These are phyloP conservation scores for Coemansia sp. DNA, from an alignment of 192 early-diverging fungal genomes.

Conservation along the genomic window DNA sequence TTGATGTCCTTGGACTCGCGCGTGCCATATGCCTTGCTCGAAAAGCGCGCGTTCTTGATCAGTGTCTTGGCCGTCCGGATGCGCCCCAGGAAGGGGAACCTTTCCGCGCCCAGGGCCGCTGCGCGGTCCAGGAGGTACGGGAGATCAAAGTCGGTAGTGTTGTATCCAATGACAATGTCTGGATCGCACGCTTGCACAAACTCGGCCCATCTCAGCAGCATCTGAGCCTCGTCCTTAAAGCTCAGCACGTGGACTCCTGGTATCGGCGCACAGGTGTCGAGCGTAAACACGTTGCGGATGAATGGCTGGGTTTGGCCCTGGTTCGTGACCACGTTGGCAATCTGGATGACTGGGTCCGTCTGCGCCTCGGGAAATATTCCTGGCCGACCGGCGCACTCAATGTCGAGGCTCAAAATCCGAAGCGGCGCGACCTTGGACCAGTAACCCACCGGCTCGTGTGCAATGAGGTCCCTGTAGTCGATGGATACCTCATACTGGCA, in stretches of 20 bases:
- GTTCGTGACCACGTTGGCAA: conserved; percentile 87
- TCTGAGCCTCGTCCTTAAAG: conserved; percentile 70
- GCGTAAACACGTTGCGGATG: conserved; percentile 89
- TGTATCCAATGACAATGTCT: conserved; percentile 93
- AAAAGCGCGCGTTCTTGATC: conserved; percentile 53
- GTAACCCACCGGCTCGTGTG: conserved; percentile 81
- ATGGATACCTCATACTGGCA: conserved; percentile 81
- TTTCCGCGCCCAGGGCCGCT: conserved; percentile 59
- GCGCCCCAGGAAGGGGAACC: conserved; percentile 84
- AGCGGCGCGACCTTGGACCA: conserved; percentile 93
- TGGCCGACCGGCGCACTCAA: conserved; percentile 94
- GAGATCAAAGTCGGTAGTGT: conserved; percentile 95
- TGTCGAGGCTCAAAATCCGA: conserved; percentile 94
- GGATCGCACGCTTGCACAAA: conserved; percentile 86
- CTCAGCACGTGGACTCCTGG: conserved; percentile 80
- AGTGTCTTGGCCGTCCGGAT: conserved; percentile 40
- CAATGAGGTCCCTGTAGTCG: conserved; percentile 69
- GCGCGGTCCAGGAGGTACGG: conserved; percentile 93
- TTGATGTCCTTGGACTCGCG: conserved; percentile 86
- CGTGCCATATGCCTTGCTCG: conserved; percentile 90
- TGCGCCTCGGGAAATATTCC: conserved; percentile 93
- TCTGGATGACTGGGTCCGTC: conserved; percentile 93
- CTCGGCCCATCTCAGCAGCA: conserved; percentile 78
- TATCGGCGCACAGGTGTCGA: conserved; percentile 88
- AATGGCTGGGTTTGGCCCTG: conserved; percentile 89